Percentiles rank a stretch among this genome's conserved stretches.
phyloP scores from a whole-genome alignment of 352 stramenopile genomes.

The Pythium brachiatum region DNA sequence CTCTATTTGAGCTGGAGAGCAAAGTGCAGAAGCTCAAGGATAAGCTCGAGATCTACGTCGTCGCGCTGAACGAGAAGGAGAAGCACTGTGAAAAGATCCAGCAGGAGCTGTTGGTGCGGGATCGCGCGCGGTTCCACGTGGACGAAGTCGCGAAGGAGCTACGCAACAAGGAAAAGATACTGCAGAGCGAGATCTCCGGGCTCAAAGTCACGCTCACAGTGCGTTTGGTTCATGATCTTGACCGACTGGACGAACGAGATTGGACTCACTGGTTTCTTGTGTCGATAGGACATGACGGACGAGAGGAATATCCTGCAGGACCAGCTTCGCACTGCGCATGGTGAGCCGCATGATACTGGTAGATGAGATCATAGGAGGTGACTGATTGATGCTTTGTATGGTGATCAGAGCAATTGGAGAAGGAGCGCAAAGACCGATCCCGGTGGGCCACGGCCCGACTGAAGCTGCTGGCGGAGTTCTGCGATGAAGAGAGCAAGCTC shows the following conservation, averaged over 20 bases:
- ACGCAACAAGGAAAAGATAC: conserved; percentile 42
- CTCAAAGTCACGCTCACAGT: conserved; percentile 52
- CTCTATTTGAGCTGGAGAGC: conserved; percentile 32
- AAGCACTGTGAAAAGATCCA: conserved; percentile 44
- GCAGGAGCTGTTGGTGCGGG: conserved; percentile 33
- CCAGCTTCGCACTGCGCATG: conserved; percentile 47
- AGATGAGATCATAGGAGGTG: neutral
- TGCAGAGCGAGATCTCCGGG: conserved; percentile 52
- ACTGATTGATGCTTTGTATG: neutral
- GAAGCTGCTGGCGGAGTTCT: conserved; percentile 76
- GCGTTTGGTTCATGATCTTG: neutral
- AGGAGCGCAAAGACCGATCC: conserved; percentile 57
- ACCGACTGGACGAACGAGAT: neutral
- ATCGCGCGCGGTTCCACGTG: conserved; percentile 38
- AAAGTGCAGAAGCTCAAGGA: conserved; percentile 43
- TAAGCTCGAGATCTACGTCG: conserved; percentile 33
- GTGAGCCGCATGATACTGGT: conserved; percentile 18
- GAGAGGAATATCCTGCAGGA: conserved; percentile 56
- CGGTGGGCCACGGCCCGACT: conserved; percentile 64
- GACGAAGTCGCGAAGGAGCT: conserved; percentile 63
- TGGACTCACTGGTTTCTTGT: neutral
- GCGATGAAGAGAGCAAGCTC: conserved; percentile 78
- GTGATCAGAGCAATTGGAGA: conserved; percentile 59
- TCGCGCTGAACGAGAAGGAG: conserved; percentile 47
- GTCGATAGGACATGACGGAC: conserved; percentile 43